phyloP scores from a whole-genome alignment of 495 filamentous ascomycete genomes.

The Sordaria brevicollis region DNA sequence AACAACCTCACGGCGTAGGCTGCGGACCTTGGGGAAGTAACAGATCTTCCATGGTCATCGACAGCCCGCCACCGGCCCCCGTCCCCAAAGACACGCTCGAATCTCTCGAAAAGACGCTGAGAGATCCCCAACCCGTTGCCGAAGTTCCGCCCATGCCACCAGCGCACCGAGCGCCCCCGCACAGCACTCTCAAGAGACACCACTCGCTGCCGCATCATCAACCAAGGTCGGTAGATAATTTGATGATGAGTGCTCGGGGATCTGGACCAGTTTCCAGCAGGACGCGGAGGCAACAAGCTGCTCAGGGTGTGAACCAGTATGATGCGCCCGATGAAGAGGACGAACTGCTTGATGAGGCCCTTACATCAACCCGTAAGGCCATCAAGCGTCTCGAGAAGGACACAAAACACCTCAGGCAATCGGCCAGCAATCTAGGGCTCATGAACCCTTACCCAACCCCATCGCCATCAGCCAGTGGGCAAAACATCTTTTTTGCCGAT shows the following conservation, averaged over 20 bases:
- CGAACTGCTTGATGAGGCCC: conserved; percentile 80
- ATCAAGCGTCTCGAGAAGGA: conserved; percentile 43
- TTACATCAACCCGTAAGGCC: conserved; percentile 37
- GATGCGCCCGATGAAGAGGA: conserved; percentile 96
- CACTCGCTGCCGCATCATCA: conserved; percentile 67
- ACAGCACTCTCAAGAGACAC: conserved; percentile 49
- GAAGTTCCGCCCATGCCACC: conserved; percentile 50
- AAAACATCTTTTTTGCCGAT: conserved; percentile 59
- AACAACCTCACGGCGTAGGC: conserved; percentile 45
- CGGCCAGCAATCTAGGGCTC: conserved; percentile 47
- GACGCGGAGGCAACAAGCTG: conserved; percentile 70
- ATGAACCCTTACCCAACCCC: conserved; percentile 86
- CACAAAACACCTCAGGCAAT: conserved; percentile 41
- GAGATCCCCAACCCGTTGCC: conserved; percentile 54
- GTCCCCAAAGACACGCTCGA: conserved; percentile 51
- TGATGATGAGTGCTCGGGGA: conserved; percentile 40
- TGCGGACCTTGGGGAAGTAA: conserved; percentile 81
- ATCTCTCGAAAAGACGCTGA: conserved; percentile 67
- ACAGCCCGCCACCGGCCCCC: conserved; percentile 44
- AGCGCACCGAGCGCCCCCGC: conserved; percentile 40
- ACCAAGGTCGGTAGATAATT: conserved; percentile 54
- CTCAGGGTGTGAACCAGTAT: conserved; percentile 70
- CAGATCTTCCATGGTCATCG: conserved; percentile 73
- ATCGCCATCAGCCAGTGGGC: conserved; percentile 76
- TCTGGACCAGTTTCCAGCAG: conserved; percentile 66